These are phyloP conservation scores for Globisporangium cederbergense DNA, from an alignment of 352 stramenopile species.

Conservation along the genomic window DNA sequence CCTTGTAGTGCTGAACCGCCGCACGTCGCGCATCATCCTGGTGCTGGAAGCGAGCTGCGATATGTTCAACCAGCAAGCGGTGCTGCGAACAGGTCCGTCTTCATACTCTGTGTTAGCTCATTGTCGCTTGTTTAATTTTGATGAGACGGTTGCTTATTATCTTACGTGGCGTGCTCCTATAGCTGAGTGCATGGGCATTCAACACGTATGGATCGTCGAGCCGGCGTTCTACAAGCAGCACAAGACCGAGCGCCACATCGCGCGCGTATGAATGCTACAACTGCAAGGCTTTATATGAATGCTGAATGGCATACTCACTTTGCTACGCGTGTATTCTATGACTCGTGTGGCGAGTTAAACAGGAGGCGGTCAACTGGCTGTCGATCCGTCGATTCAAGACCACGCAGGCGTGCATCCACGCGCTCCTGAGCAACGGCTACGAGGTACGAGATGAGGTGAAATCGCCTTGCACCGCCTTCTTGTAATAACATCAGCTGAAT, in stretches of 20 bases:
- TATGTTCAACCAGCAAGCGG: constrained; percentile 37
- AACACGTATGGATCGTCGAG: constrained; percentile 66
- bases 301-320: constrained; percentile 5
- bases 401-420: constrained; percentile 58
- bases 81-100: constrained; percentile 25
- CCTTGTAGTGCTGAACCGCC: constrained; percentile 27
- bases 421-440: constrained; percentile 36
- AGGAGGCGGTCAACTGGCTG: constrained; percentile 52
- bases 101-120: neutral
- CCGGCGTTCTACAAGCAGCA: constrained; percentile 32
- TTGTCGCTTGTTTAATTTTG: neutral
- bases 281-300: no score
- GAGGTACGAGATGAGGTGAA: constrained; percentile 5
- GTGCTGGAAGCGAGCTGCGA: constrained; percentile 40
- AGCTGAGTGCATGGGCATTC: constrained; percentile 56
- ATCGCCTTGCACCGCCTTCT: neutral
- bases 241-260: constrained; percentile 26
- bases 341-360: neutral
- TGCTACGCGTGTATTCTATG: neutral
- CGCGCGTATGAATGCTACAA: constrained; percentile 17
- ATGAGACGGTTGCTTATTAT: no score
- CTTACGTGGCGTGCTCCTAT: neutral
- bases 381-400: constrained; percentile 73
- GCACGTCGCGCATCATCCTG: constrained; percentile 32
- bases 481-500: neutral